Conservation (phyloP, 2,329 filamentous ascomycete genomes). For the Cladosporium sp. region DNA sequence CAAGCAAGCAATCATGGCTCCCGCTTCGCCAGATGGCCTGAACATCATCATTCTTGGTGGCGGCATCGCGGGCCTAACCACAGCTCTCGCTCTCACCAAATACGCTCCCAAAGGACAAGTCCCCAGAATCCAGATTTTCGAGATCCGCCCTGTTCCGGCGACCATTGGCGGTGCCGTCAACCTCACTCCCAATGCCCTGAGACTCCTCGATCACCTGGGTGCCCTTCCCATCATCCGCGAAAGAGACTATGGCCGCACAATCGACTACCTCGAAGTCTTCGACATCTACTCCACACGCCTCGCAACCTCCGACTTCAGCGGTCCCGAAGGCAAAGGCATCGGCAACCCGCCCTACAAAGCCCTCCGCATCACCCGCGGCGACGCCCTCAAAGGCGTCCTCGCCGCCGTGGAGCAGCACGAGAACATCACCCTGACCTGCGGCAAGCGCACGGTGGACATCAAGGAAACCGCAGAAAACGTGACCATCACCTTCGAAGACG, state of each 20-base stretch:
- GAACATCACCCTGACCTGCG: slow-evolving; percentile 41
- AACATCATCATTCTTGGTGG: slow-evolving; percentile 49
- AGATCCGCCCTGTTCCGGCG: slow-evolving; percentile 43
- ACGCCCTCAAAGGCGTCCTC: slow-evolving; percentile 40
- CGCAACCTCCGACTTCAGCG: slow-evolving; percentile 40
- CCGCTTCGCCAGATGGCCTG: slow-evolving; percentile 26
- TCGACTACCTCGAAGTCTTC: slow-evolving; percentile 43
- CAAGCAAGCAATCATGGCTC: slow-evolving; percentile 7
- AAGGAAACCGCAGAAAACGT: slow-evolving; percentile 33
- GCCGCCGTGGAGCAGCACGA: slow-evolving; percentile 36
- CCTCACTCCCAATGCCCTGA: slow-evolving; percentile 45
- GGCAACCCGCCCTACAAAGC: slow-evolving; percentile 43
- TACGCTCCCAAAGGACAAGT: slow-evolving; percentile 35
- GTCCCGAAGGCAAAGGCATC: slow-evolving; percentile 39
- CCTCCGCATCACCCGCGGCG: slow-evolving; percentile 41
- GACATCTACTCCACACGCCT: slow-evolving; percentile 42
- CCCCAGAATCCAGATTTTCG: slow-evolving; percentile 44
- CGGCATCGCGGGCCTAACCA: slow-evolving; percentile 49
- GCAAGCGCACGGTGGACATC: slow-evolving; percentile 40
- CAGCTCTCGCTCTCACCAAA: slow-evolving; percentile 46
- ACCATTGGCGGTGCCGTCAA: slow-evolving; percentile 46
- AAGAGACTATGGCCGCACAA: slow-evolving; percentile 37
- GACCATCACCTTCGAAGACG: slow-evolving; percentile 34
- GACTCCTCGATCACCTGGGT: slow-evolving; percentile 35
- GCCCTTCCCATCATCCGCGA: slow-evolving; percentile 35